Evolutionary conservation across 306 rosid genomes (phyloP).

Genomic region (Vigna hirtella): DNA sequence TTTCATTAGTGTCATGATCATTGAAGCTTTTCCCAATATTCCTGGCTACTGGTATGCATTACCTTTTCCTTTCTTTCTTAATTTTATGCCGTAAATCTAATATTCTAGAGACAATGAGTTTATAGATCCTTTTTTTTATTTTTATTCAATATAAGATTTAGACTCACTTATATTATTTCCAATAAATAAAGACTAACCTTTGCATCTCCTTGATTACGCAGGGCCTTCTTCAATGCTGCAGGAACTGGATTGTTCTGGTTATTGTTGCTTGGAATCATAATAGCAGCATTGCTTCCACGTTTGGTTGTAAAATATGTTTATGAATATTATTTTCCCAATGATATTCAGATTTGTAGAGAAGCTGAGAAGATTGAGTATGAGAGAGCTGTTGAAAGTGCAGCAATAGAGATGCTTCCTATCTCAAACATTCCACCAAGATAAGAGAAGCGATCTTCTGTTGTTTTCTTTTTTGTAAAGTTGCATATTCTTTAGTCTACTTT

Average conservation of each 20-base stretch:
- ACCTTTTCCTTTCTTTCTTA: not conserved
- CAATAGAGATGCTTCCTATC: constrained; percentile 80
- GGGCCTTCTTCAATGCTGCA: constrained; percentile 71
- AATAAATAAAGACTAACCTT: constrained; percentile 30
- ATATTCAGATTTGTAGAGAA: constrained; percentile 88
- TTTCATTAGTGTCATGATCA: constrained; percentile 68
- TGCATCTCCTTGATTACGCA: constrained; percentile 52
- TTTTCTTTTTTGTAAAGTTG: constrained; percentile 52
- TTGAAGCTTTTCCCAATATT: constrained; percentile 70
- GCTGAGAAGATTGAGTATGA: constrained; percentile 60
- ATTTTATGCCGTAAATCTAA: constrained; percentile 2
- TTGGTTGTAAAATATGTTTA: constrained; percentile 61
- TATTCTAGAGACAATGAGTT: no score
- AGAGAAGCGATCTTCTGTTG: constrained; percentile 48
- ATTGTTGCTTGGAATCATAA: constrained; percentile 64
- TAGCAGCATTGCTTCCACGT: constrained; percentile 75
- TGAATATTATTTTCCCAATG: constrained; percentile 68
- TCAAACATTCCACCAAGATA: constrained; percentile 48
- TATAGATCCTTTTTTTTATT: no score
- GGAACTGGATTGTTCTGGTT: constrained; percentile 68
- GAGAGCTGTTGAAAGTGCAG: constrained; percentile 57
- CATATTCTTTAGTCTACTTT: constrained; percentile 76
- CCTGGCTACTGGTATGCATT: constrained; percentile 84
- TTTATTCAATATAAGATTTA: no score
- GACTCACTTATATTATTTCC: no score